Base-by-base conservation (phyloP, 73 alveolate genomes). In the Halteria grandinella region DNA sequence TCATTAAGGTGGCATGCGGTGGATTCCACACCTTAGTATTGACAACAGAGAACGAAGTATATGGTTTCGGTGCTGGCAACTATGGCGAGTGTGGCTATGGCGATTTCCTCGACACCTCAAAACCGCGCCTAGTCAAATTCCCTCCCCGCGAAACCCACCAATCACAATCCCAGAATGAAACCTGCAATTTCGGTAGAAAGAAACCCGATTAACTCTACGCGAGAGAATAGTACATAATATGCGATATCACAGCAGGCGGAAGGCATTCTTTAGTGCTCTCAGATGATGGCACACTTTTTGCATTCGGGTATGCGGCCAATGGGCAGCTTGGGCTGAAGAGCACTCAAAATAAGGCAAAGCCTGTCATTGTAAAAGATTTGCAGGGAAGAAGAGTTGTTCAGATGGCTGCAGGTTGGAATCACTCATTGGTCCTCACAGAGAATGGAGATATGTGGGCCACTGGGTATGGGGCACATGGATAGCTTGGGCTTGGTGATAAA, bases 321-420 rank as follows among this genome's bases (percentile, higher is more conserved):
- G 99, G 99, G n/a, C 88, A 97, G 84, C 72, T 97, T 2, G 99
- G 99, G 11, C 66, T 93, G 44, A 94, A 97, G 72, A 81, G 85
- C 48, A 93, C 93, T 32, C 89, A 85, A 63, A 97, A 97, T 75
- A 81, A 90, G 31, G 82, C 92, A 39, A 69, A 79, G 27, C 98
- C 98, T 37, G 62, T 83, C 64, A 52, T 97, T 52, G 98, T 97
- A 15, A 88, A 80, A 51, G 96, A 95, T 55, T 82, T 97, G 24
- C 55, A 77, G 1, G 74, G 87, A 57, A 89, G 88, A 60, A 78
- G 71, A 25, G 80, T 97, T 0, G 76, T 55, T 0, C 64, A 76
- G 72, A 89, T 97, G 41, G 98, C 96, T 25, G 98, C 99, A 49
- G 99, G 99, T 17, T 97, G 99, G 99, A 94, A 97, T 24, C 99